Evolutionary conservation across 2,329 filamentous ascomycete species (phyloP), one percentile per base, ranked within the genome.

Genomic region (Pezicula neosporulosa): DNA sequence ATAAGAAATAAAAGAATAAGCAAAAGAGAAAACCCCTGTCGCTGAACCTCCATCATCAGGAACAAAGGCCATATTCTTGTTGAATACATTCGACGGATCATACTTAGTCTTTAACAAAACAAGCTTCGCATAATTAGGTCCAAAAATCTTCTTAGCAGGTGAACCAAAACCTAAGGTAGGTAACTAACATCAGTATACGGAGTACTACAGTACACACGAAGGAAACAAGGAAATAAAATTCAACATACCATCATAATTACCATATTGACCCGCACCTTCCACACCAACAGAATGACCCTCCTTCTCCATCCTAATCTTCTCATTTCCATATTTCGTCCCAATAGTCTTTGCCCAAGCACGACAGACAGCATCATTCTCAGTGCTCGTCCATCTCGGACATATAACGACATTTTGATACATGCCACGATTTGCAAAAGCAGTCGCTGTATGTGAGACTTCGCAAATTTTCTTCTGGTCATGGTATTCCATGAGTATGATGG

Each of bases 11-110:
- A 24, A 24, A 24, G 24, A 24, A 24, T 6, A 6, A 6, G 7
- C 6, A 24, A 24, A 24, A 24, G 24, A 24, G 7, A 6, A 24
- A 24, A 24, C 1, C 12, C 30, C 9, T 33, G 10, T 33, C 3
- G 3, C 10, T 4, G 9, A 33, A 13, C 30, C 30, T 33, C 12
- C 30, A 3, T 33, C 7, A 13, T 24, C 38, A 37, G 37, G 39
- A 18, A 42, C 18, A 42, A 42, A 18, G 10, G n/a, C 18, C 5
- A 42, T 42, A 7, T 58, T 57, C 19, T 55, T 59, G 42, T 72
- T 66, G 57, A 77, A 78, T 16, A 76, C 58, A 55, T 74, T 76
- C 4, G 52, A 64, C 3, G 75, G 73, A 56, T 77, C 75, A 52
- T 76, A 77, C 48, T 65, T 65, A 18, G 66, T 68, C 63, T 78